Percentiles rank a stretch among this genome's conserved stretches.
These are phyloP conservation scores for Moringa oleifera DNA, from an alignment of 345 rosid species.

Conservation along the genomic window DNA sequence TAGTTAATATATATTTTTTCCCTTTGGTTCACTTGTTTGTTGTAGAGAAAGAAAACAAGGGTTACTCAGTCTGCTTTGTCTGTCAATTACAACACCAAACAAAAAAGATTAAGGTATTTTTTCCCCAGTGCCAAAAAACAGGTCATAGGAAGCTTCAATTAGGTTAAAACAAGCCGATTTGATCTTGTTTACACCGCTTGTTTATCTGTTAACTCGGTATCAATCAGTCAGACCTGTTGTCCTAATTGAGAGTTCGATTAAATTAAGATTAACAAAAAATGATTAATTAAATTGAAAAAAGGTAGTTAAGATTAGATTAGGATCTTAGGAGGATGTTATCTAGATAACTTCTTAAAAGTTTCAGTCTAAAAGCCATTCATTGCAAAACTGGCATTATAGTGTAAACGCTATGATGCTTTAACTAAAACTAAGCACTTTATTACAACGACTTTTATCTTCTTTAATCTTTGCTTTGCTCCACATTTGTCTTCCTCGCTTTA, in stretches of 20 bases:
- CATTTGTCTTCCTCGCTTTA: not conserved
- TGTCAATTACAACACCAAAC: too few species aligned
- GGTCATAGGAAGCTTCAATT: not conserved
- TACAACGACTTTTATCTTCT: not conserved
- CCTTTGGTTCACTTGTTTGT: too few species aligned
- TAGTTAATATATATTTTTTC: too few species aligned
- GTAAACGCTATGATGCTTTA: not conserved
- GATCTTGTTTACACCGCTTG: constrained; percentile 13
- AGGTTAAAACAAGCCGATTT: not conserved
- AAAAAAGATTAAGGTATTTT: too few species aligned
- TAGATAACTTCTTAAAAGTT: constrained; percentile 13
- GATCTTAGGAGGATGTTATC: constrained; percentile 12
- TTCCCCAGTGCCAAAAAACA: not conserved
- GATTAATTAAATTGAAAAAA: too few species aligned
- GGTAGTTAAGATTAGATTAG: constrained; percentile 13
- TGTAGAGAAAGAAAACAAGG: too few species aligned
- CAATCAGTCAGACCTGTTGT: not conserved
- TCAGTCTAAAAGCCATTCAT: not conserved
- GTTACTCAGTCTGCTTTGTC: too few species aligned
- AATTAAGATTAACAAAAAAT: too few species aligned
- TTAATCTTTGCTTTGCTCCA: not conserved
- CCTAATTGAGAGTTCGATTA: not conserved
- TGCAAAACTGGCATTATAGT: too few species aligned
- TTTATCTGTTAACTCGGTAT: not conserved
- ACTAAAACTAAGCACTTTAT: not conserved